A percentile compares a stretch with the other conserved stretches of the same genome.
Evolutionary conservation across 805 yeast genomes (phyloP).

Genomic region (Metschnikowia hibisci): DNA sequence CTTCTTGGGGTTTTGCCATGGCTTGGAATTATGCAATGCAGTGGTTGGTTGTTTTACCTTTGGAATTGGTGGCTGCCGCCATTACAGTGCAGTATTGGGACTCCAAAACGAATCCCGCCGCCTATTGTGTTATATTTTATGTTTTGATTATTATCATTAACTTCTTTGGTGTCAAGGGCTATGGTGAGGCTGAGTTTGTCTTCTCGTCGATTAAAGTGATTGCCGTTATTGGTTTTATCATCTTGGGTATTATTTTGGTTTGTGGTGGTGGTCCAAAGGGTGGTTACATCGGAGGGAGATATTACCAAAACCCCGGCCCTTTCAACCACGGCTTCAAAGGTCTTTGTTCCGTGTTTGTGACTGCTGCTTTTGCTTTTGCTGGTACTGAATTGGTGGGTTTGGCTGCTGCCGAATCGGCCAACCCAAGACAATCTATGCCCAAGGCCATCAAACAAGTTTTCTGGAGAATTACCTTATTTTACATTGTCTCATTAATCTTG

Average conservation of each 20-base stretch:
- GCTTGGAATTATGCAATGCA: conserved; percentile 66
- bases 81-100: conserved; percentile 55
- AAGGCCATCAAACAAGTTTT: conserved; percentile 42
- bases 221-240: conserved; percentile 56
- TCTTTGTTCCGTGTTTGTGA: conserved; percentile 35
- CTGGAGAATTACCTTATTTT: conserved; percentile 39
- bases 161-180: conserved; percentile 18
- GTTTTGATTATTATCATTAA: conserved; percentile 37
- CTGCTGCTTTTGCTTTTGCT: conserved; percentile 41
- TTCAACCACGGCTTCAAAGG: conserved; percentile 38
- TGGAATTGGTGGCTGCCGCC: conserved; percentile 63
- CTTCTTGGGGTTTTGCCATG: conserved; percentile 66
- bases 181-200: conserved; percentile 59
- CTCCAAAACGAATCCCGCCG: conserved; percentile 47
- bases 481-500: conserved; percentile 37
- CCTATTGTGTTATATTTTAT: conserved; percentile 56
- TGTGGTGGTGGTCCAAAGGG: conserved; percentile 45
- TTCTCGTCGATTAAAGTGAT: conserved; percentile 64
- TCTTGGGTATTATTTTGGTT: conserved; percentile 49
- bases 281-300: conserved; percentile 36
- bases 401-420: conserved; percentile 34
- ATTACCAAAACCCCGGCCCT: conserved; percentile 37
- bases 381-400: conserved; percentile 42
- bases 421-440: conserved; percentile 39
- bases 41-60: conserved; percentile 54